A percentile compares a stretch with the other conserved stretches of the same genome.
These are phyloP conservation scores for Colletotrichum limetticola DNA, from an alignment of 2,329 filamentous ascomycete genomes.

Conservation along the genomic window DNA sequence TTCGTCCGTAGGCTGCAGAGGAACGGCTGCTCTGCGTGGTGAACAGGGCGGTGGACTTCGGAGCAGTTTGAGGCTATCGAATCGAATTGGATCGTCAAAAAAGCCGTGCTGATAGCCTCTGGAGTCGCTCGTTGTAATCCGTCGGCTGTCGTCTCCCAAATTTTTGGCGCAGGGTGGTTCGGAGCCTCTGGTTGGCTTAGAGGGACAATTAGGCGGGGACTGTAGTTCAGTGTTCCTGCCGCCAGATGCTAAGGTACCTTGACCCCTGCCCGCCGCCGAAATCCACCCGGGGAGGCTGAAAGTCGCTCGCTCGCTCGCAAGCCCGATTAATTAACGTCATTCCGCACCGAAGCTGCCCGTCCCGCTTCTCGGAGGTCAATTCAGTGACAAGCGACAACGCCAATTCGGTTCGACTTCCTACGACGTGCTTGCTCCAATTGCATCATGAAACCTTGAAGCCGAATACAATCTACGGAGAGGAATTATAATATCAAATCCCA, in stretches of 20 bases:
- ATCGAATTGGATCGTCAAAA: not conserved
- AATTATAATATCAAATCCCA: not conserved
- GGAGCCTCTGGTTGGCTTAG: slow-evolving; percentile 19
- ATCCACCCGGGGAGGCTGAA: slow-evolving; percentile 34
- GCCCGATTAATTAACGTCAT: slow-evolving; percentile 33
- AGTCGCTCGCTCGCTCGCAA: slow-evolving; percentile 21
- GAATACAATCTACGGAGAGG: not conserved
- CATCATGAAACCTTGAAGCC: slow-evolving; percentile 31
- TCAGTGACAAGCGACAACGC: slow-evolving; percentile 3
- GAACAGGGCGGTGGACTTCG: slow-evolving; percentile 35
- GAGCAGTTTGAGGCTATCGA: not conserved
- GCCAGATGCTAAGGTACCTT: not conserved
- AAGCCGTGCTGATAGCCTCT: not conserved
- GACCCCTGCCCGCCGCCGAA: slow-evolving; percentile 25
- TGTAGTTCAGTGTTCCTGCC: not conserved
- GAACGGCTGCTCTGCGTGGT: slow-evolving; percentile 1
- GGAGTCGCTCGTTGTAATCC: slow-evolving; percentile 1
- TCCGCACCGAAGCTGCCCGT: slow-evolving; percentile 24
- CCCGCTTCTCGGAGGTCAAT: slow-evolving; percentile 21
- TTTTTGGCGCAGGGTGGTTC: slow-evolving; percentile 23
- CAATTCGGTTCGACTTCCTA: slow-evolving; percentile 12
- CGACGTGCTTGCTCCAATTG: slow-evolving; percentile 8
- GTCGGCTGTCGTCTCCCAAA: slow-evolving; percentile 10
- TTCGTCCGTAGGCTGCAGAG: too few species aligned
- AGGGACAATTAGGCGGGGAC: not conserved